Conservation (phyloP, 257 asterid species). For the Knoxia roxburghii region DNA sequence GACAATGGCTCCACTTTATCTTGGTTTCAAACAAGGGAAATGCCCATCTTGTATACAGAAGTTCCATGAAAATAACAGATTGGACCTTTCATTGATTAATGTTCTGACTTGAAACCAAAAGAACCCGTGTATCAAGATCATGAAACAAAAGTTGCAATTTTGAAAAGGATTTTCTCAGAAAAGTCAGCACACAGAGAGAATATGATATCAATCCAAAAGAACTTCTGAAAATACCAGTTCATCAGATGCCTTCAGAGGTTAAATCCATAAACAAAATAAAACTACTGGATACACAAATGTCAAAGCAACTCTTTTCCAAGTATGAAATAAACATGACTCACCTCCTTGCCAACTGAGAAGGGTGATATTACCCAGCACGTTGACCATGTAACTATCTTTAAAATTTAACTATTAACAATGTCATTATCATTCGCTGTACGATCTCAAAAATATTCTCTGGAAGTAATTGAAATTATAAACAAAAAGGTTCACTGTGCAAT, state of each 20-base stretch:
- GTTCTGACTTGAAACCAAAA: neutral
- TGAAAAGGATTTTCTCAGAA: neutral
- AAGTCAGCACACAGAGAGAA: neutral
- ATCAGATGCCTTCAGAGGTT: neutral
- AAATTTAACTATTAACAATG: neutral
- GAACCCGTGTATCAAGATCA: conserved; percentile 27
- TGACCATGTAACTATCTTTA: neutral
- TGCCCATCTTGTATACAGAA: neutral
- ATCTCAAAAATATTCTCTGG: neutral
- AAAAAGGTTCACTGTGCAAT: neutral
- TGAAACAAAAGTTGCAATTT: neutral
- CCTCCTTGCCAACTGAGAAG: neutral
- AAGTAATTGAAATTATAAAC: neutral
- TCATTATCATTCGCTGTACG: neutral
- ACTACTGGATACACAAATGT: neutral
- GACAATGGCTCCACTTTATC: neutral
- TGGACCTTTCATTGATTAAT: conserved; percentile 30
- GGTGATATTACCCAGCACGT: neutral
- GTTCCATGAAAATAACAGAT: conserved; percentile 11
- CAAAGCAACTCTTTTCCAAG: neutral
- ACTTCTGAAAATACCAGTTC: neutral
- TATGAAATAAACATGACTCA: neutral
- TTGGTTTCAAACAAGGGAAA: neutral
- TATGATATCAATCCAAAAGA: neutral
- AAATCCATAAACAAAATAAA: neutral